Percentiles rank a stretch among this genome's conserved stretches.
phyloP scores from a whole-genome alignment of 2,329 filamentous ascomycete species.

The Fusarium sp. region DNA sequence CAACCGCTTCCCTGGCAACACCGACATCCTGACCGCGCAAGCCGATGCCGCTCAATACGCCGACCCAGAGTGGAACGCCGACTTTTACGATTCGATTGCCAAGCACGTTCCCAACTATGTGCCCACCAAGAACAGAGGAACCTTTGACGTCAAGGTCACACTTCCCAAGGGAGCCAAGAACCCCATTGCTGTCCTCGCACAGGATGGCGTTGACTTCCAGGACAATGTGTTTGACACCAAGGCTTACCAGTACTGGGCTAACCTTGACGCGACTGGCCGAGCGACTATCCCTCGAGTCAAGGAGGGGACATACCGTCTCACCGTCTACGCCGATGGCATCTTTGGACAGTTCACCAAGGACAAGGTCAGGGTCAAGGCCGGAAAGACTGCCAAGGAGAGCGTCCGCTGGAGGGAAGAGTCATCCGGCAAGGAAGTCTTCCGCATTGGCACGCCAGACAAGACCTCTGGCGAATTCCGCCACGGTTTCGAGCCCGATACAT shows the following conservation, averaged over 20 bases:
- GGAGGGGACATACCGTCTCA: conserved; percentile 68
- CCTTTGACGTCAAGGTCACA: conserved; percentile 58
- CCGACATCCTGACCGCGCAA: conserved; percentile 58
- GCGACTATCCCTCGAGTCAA: conserved; percentile 65
- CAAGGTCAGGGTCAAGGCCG: conserved; percentile 54
- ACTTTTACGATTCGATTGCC: conserved; percentile 71
- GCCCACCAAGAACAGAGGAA: conserved; percentile 60
- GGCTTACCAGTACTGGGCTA: conserved; percentile 71
- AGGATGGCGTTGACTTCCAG: conserved; percentile 47
- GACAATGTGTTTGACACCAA: conserved; percentile 59
- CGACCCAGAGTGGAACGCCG: conserved; percentile 62
- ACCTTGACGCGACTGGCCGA: conserved; percentile 57
- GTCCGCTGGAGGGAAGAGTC: conserved; percentile 63
- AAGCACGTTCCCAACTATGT: conserved; percentile 67
- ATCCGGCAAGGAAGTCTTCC: conserved; percentile 67
- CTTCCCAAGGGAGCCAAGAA: conserved; percentile 62
- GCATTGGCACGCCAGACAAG: conserved; percentile 70
- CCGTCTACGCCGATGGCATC: conserved; percentile 68
- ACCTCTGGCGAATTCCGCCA: conserved; percentile 68
- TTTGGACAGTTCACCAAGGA: conserved; percentile 69
- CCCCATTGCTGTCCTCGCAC: conserved; percentile 62
- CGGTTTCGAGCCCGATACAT: conserved; percentile 59
- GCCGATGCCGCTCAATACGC: conserved; percentile 63
- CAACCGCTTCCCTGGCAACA: conserved; percentile 60
- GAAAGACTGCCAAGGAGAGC: conserved; percentile 47